These are phyloP conservation scores for Exophiala sideris DNA, from an alignment of 2,329 filamentous ascomycete species.

Conservation along the genomic window DNA sequence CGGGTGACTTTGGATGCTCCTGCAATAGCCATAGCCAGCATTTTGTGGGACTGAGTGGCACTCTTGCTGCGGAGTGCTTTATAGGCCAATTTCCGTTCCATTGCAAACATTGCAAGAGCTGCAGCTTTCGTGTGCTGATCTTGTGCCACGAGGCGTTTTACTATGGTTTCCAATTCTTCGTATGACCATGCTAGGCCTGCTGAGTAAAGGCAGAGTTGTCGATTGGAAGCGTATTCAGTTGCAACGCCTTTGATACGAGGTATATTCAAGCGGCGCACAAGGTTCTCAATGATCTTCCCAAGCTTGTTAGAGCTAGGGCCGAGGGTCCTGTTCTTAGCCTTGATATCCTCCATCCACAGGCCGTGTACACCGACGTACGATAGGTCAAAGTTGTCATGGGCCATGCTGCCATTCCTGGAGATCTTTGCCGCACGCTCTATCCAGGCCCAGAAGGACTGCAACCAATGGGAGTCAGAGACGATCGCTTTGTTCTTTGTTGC, in stretches of 20 bases:
- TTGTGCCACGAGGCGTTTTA: constrained; percentile 51
- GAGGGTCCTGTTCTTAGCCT: constrained; percentile 28
- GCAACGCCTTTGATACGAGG: constrained; percentile 50
- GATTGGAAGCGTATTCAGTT: constrained; percentile 54
- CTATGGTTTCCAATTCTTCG: constrained; percentile 46
- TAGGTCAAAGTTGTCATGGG: constrained; percentile 55
- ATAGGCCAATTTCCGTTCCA: constrained; percentile 57
- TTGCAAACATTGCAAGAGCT: constrained; percentile 59
- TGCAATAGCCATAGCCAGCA: constrained; percentile 53
- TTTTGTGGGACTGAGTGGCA: constrained; percentile 53
- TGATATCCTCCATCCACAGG: constrained; percentile 57
- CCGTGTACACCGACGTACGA: constrained; percentile 59
- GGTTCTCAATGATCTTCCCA: constrained; percentile 45
- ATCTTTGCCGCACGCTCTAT: constrained; percentile 48
- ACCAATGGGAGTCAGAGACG: constrained; percentile 53
- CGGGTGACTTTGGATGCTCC: constrained; percentile 37
- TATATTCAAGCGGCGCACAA: constrained; percentile 51
- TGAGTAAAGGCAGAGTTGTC: constrained; percentile 58
- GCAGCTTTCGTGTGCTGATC: constrained; percentile 61
- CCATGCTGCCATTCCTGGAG: constrained; percentile 51
- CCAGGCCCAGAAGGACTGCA: constrained; percentile 59
- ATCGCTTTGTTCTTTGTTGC: constrained; percentile 54
- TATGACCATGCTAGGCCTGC: constrained; percentile 57
- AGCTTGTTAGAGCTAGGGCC: constrained; percentile 17
- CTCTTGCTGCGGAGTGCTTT: constrained; percentile 54